Evolutionary conservation across 768 basidiomycete species (phyloP), one percentile per base, ranked within the genome.

Genomic region (Sutorius australiensis): DNA sequence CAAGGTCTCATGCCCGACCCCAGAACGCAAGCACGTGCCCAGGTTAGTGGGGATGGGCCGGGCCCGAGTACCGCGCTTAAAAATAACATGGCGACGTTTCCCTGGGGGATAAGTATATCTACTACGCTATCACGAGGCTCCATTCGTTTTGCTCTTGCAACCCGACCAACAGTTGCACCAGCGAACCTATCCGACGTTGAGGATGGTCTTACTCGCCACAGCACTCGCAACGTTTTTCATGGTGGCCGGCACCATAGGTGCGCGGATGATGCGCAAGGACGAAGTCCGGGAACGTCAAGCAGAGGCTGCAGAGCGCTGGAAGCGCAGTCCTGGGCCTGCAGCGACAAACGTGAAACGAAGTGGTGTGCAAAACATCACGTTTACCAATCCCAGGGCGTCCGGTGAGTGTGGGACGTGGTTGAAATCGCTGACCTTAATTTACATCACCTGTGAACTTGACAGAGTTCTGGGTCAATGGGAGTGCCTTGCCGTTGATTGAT

Each of bases 391-490:
- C 5, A 76, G 72, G 50, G 86, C 84, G 14, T 81, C 82, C 17
- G 68, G 85, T 85, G 54, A 55, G 61, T 54, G 21, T n/a, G 7
- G 12, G 3, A 3, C n/a, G n/a, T 9, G 36, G 43, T 5, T 9
- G 3, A 36, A 30, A 19, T 14, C 10, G 7, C 44, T 3, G 16
- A 9, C 12, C n/a, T 5, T 27, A 17, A 42, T 50, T 45, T 12
- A 57, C 19, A 38, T 14, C 8, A 9, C 33, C 16, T 17, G 4
- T 31, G 42, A 9, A 21, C 19, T 9, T 14, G 19, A 6, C 17
- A 86, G 86, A 84, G 58, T 89, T 87, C 63, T 87, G 73, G 60
- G 87, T 90, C 14, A 73, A 88, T 56, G 87, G 87, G 1, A 75
- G 70, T 39, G 72, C 68, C 32, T 81, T 90, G 40, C 87, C 88